These are phyloP conservation scores for Syncephalis plumigaleata DNA, from an alignment of 371 early-diverging fungal species.

Conservation along the genomic window DNA sequence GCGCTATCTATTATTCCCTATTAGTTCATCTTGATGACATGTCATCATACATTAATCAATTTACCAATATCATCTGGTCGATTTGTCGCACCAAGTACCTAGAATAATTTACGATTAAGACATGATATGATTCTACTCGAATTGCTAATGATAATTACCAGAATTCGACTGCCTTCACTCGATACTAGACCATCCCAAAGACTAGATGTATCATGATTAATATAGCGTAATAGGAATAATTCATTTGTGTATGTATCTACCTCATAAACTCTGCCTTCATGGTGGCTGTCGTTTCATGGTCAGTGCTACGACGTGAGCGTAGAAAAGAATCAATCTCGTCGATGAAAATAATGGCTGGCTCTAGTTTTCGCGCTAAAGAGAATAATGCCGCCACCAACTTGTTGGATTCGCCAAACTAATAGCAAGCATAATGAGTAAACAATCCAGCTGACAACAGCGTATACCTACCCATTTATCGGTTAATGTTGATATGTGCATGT, in stretches of 20 bases:
- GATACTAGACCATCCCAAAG: slow-evolving; percentile 94
- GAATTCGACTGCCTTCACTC: slow-evolving; percentile 50
- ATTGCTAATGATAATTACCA: slow-evolving; percentile 19
- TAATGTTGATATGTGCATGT: slow-evolving; percentile 74
- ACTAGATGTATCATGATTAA: slow-evolving; percentile 8
- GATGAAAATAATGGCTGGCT: slow-evolving; percentile 92
- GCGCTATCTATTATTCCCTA: slow-evolving; percentile 45
- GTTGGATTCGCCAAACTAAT: slow-evolving; percentile 85
- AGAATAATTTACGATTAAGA: background rate
- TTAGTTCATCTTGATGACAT: background rate
- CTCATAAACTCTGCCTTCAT: slow-evolving; percentile 99
- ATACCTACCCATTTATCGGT: slow-evolving; percentile 73
- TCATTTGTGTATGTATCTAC: slow-evolving; percentile 8
- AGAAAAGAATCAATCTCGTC: slow-evolving; percentile 96
- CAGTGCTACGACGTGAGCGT: slow-evolving; percentile 74
- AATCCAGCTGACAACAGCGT: background rate
- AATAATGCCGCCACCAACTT: slow-evolving; percentile 85
- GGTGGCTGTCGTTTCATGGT: slow-evolving; percentile 90
- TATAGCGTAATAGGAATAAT: background rate
- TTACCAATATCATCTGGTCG: slow-evolving; percentile 82
- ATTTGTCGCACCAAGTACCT: slow-evolving; percentile 85
- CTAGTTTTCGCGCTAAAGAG: slow-evolving; percentile 79
- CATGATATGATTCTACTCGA: background rate
- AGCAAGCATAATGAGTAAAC: background rate
- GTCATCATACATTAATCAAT: background rate